A percentile compares a stretch with the other conserved stretches of the same genome.
These are phyloP conservation scores for Lagenidium giganteum DNA, from an alignment of 352 stramenopile genomes.

Conservation along the genomic window DNA sequence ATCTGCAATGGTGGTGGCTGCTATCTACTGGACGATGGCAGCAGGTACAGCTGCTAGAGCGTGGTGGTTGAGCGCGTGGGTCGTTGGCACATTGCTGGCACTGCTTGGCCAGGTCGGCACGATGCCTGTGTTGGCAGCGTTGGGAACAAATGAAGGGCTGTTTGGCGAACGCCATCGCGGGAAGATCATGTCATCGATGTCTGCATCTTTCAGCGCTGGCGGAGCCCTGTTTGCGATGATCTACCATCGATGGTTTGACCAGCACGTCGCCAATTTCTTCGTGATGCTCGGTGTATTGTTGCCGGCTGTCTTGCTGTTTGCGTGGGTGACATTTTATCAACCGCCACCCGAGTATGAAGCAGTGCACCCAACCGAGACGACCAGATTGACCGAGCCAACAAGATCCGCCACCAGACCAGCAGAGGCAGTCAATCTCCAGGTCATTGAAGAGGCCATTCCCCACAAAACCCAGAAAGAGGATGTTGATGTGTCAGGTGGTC, in stretches of 20 bases:
- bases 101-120: slow-evolving; percentile 40
- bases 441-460: too few species aligned
- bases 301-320: slow-evolving; percentile 30
- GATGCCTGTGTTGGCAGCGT: slow-evolving; percentile 50
- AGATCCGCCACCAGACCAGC: too few species aligned
- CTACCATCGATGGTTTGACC: slow-evolving; percentile 43
- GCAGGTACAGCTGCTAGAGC: too few species aligned
- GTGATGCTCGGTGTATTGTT: slow-evolving; percentile 45
- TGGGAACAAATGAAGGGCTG: slow-evolving; percentile 62
- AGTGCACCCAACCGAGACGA: too few species aligned
- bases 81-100: slow-evolving; percentile 27
- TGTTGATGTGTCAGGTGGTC: slow-evolving; percentile 45
- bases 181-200: slow-evolving; percentile 49
- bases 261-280: slow-evolving; percentile 42
- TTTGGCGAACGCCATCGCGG: slow-evolving; percentile 48
- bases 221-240: slow-evolving; percentile 48
- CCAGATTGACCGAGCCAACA: too few species aligned
- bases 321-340: slow-evolving; percentile 36
- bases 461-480: too few species aligned
- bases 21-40: slow-evolving; percentile 30
- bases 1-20: slow-evolving; percentile 22
- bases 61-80: too few species aligned
- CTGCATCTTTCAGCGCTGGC: slow-evolving; percentile 48
- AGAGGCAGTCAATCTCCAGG: too few species aligned
- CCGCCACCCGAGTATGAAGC: too few species aligned